A percentile compares a stretch with the other conserved stretches of the same genome.
phyloP scores from a whole-genome alignment of 2,329 filamentous ascomycete genomes.

The Beauveria sp. region DNA sequence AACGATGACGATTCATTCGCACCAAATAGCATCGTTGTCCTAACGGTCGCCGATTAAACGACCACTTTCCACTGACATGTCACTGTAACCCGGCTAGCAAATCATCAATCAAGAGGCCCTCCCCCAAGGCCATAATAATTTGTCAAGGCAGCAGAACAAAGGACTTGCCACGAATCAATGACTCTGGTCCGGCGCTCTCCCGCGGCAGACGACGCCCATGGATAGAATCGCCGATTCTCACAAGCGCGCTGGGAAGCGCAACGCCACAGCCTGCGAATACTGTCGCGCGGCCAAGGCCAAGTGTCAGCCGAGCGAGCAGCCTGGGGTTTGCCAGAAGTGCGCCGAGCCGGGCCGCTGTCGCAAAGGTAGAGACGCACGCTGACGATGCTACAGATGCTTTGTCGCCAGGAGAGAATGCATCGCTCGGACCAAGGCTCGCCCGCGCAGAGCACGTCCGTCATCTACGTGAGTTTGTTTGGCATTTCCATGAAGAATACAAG shows the following conservation, averaged over 20 bases:
- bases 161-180: neutral
- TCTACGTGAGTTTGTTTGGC: neutral
- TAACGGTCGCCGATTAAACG: neutral
- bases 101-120: neutral
- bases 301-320: constrained; percentile 12
- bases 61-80: neutral
- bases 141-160: too few species aligned
- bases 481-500: too few species aligned
- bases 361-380: neutral
- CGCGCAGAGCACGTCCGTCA: constrained; percentile 1
- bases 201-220: neutral
- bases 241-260: neutral
- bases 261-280: constrained; percentile 10
- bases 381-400: constrained; percentile 5
- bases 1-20: neutral
- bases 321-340: constrained; percentile 12
- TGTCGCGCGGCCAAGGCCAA: constrained; percentile 11
- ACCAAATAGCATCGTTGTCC: neutral
- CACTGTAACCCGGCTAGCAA: neutral
- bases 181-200: neutral
- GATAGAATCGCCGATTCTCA: neutral
- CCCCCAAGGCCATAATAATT: neutral
- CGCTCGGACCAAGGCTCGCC: constrained; percentile 9
- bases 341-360: neutral
- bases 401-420: constrained; percentile 12